Conservation (phyloP, 2,329 filamentous ascomycete species). For the Cercospora brassicicola region DNA sequence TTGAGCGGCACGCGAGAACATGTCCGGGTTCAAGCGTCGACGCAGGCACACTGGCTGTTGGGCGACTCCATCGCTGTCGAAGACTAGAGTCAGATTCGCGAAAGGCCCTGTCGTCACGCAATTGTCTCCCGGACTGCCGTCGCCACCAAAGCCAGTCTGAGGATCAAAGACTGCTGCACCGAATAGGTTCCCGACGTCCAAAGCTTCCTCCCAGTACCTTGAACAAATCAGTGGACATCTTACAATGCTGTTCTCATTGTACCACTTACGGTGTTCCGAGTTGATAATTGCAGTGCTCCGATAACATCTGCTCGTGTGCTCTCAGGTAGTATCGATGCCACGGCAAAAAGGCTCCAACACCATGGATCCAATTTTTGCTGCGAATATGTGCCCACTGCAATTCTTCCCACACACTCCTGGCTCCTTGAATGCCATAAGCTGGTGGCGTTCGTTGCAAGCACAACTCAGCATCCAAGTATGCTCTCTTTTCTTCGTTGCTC, state of each 20-base stretch:
- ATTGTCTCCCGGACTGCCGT: constrained; percentile 10
- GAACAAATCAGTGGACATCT: background rate
- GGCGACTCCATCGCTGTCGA: constrained; percentile 13
- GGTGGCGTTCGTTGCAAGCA: constrained; percentile 26
- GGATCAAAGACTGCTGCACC: constrained; percentile 24
- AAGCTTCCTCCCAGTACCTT: constrained; percentile 27
- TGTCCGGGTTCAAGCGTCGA: constrained; percentile 16
- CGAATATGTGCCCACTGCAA: constrained; percentile 28
- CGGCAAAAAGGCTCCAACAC: constrained; percentile 25
- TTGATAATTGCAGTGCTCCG: constrained; percentile 24
- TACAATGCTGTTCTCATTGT: background rate
- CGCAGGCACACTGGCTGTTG: constrained; percentile 18
- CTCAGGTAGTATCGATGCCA: constrained; percentile 30
- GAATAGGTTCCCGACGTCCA: constrained; percentile 21
- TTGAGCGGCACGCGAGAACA: constrained; percentile 20
- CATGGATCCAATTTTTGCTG: constrained; percentile 29
- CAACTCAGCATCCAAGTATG: constrained; percentile 25
- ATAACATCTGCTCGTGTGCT: constrained; percentile 23
- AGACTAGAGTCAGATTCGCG: constrained; percentile 20
- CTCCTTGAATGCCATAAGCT: constrained; percentile 24
- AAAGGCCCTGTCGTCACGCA: constrained; percentile 26
- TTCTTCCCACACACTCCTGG: constrained; percentile 27
- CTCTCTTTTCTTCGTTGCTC: constrained; percentile 20
- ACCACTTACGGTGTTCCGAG: constrained; percentile 23
- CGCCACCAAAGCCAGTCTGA: constrained; percentile 22